phyloP scores from a whole-genome alignment of 345 rosid species.

The Eucalyptus marginata region DNA sequence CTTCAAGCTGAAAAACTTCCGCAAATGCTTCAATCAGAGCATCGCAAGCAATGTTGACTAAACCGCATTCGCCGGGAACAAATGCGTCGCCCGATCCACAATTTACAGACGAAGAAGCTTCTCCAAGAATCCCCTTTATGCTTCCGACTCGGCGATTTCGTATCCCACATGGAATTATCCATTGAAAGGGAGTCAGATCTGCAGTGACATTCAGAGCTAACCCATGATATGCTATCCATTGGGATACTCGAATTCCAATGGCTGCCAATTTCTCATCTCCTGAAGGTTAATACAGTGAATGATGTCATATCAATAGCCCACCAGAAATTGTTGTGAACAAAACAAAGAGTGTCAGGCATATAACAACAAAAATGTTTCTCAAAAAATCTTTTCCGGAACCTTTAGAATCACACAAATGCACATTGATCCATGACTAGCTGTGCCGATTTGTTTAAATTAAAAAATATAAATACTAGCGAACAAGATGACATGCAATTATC shows the following conservation, averaged over 20 bases:
- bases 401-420: background rate
- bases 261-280: conserved; percentile 76
- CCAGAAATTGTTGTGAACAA: background rate
- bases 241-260: conserved; percentile 59
- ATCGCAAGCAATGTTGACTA: conserved; percentile 31
- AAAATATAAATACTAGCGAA: background rate
- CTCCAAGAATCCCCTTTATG: conserved; percentile 30
- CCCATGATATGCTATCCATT: conserved; percentile 76
- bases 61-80: conserved; percentile 7
- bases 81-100: background rate
- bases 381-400: background rate
- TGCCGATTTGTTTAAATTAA: background rate
- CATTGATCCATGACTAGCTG: background rate
- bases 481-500: background rate
- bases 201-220: conserved; percentile 77
- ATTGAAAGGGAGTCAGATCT: conserved; percentile 53
- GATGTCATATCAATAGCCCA: background rate
- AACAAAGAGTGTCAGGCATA: background rate
- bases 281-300: conserved; percentile 9
- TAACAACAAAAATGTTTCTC: background rate
- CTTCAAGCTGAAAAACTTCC: conserved; percentile 52
- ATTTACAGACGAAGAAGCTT: background rate
- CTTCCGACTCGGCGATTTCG: conserved; percentile 57
- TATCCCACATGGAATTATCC: conserved; percentile 79
- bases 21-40: conserved; percentile 56